Conservation (phyloP, 192 early-diverging fungal genomes). For the Backusella australiensis region DNA sequence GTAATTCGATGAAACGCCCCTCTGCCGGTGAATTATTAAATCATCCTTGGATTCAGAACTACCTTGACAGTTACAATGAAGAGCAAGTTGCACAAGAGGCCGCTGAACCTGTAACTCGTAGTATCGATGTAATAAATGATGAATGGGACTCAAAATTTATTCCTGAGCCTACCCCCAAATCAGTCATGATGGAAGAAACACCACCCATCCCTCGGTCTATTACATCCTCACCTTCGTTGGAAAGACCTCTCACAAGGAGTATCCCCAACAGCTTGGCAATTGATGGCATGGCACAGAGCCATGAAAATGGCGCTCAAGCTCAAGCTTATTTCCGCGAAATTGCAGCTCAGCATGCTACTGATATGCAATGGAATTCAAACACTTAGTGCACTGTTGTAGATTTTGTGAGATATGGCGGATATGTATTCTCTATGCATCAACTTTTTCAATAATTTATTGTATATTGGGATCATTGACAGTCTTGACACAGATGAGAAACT, state of each 20-base stretch:
- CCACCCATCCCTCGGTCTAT: neutral
- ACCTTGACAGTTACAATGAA: slow-evolving; percentile 20
- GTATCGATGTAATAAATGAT: neutral
- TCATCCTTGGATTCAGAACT: slow-evolving; percentile 69
- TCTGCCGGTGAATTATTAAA: slow-evolving; percentile 68
- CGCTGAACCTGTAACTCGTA: neutral
- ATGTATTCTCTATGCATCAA: neutral
- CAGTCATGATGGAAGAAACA: neutral
- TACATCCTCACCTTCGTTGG: neutral
- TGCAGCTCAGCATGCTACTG: slow-evolving; percentile 12
- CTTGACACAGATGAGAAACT: neutral
- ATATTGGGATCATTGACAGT: neutral
- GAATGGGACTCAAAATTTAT: neutral
- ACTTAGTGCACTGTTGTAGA: neutral
- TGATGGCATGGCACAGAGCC: slow-evolving; percentile 15
- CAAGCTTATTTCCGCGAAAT: slow-evolving; percentile 23
- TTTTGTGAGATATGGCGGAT: neutral
- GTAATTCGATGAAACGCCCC: slow-evolving; percentile 67
- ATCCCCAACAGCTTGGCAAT: slow-evolving; percentile 22
- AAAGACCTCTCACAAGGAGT: slow-evolving; percentile 11
- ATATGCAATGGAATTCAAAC: slow-evolving; percentile 10
- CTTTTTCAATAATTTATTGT: neutral
- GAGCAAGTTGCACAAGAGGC: neutral
- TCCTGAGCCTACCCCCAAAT: neutral
- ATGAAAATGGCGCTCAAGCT: slow-evolving; percentile 18